Conservation (phyloP, 306 rosid genomes). For the Arachis stenosperma region DNA sequence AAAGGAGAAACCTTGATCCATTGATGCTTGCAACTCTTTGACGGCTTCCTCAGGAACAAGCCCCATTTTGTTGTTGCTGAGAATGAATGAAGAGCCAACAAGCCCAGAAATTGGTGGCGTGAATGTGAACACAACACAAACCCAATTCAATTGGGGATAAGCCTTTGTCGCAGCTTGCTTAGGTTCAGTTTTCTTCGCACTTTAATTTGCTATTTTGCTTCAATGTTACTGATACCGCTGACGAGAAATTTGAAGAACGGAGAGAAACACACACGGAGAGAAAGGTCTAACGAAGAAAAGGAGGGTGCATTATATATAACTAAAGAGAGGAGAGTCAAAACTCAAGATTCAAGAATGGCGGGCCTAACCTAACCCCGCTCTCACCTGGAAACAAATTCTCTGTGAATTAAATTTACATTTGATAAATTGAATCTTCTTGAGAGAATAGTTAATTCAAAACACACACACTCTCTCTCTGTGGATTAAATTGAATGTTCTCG, state of each 20-base stretch:
- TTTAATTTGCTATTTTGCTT: neutral
- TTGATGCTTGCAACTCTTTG: constrained; percentile 53
- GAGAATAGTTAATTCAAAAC: too few species aligned
- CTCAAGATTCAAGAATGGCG: constrained; percentile 52
- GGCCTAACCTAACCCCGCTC: constrained; percentile 24
- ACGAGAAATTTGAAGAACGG: neutral
- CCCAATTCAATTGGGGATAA: neutral
- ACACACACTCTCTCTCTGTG: too few species aligned
- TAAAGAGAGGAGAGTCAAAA: neutral
- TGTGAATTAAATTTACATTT: too few species aligned
- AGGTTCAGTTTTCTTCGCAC: constrained; percentile 11
- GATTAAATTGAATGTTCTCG: too few species aligned
- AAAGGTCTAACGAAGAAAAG: neutral
- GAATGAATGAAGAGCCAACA: neutral
- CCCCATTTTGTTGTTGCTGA: constrained; percentile 51
- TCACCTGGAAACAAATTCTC: neutral
- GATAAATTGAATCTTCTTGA: too few species aligned
- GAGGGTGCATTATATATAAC: neutral
- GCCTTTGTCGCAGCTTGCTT: neutral
- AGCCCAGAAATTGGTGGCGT: neutral
- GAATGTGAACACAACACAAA: constrained; percentile 20
- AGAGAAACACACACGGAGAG: neutral
- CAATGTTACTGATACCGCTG: neutral
- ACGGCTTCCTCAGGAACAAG: constrained; percentile 62
- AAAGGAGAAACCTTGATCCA: constrained; percentile 56